phyloP scores from a whole-genome alignment of 129 eudicot genomes.

The Tagetes patula region DNA sequence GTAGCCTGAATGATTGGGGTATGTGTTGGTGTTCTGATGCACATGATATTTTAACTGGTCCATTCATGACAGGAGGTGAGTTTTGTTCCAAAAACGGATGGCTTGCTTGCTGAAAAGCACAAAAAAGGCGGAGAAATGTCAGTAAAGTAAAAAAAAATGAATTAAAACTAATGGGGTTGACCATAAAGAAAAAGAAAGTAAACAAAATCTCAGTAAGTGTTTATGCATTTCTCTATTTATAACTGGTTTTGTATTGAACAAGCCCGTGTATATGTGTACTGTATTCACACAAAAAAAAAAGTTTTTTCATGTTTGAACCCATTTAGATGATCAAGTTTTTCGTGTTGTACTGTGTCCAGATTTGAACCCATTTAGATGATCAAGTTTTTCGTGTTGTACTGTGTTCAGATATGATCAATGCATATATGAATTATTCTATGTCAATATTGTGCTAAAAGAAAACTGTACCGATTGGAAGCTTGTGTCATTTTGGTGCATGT shows the following conservation, averaged over 20 bases:
- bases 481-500: constrained; percentile 33
- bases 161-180: constrained; percentile 1
- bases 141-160: not conserved
- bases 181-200: not conserved
- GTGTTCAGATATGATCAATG: not conserved
- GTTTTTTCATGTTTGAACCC: not conserved
- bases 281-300: not conserved
- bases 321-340: not conserved
- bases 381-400: not conserved
- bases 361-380: not conserved
- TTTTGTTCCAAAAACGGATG: constrained; percentile 47
- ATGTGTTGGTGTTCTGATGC: constrained; percentile 49
- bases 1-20: constrained; percentile 64
- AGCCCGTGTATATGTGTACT: not conserved
- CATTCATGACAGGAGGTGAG: constrained; percentile 17
- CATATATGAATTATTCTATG: not conserved
- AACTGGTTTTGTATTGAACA: not conserved
- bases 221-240: not conserved
- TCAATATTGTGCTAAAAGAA: constrained; percentile 16
- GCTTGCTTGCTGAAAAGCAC: constrained; percentile 35
- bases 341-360: not conserved
- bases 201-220: not conserved
- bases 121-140: not conserved
- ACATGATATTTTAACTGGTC: constrained; percentile 34
- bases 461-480: constrained; percentile 32